Evolutionary conservation across 305 asterid species (phyloP), one percentile per base, ranked within the genome.

Genomic region (Fraxinus floribunda): DNA sequence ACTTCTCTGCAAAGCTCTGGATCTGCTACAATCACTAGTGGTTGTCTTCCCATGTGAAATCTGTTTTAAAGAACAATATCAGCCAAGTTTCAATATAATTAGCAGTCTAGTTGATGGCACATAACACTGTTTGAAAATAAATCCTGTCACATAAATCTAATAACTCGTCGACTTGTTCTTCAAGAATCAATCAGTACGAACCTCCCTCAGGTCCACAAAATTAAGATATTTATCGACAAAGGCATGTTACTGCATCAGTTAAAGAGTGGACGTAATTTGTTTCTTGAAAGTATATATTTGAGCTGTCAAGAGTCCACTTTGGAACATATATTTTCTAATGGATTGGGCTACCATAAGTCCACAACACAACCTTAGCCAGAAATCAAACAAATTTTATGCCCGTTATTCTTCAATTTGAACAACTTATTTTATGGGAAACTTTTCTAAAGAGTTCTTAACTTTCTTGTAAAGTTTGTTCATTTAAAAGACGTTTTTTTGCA

Each of bases 31-130:
- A 96, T 92, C 41, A 96, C 95, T 38, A 96, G 57, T 32, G 99
- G 98, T 49, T 96, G 99, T 79, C 99, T 90, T 10, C 99, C 99
- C 98, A 94, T 92, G 76, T 93, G 99, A 83, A 96, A 96, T 87
- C 99, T 96, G 86, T 71, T 55, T 5, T 36, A 38, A n/a, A 38
- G 66, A 32, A 74, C 15, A 66, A 73, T 11, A 5, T 30, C 5
- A 41, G 35, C 7, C 49, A 49, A 26, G 15, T 66, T 20, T 76
- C 35, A 26, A 7, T 36, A 22, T 26, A 62, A 7, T 39, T 75
- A 7, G 32, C 41, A 75, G 55, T 3, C 55, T 46, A 46, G 55
- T 44, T 44, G n/a, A 10, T 38, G 11, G 46, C 13, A 36, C 41
- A 36, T 39, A 39, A 9, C 46, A 39, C 2, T 1, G 46, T 8